Base-by-base conservation (phyloP, 164 flowering plant genomes). In the Chimonanthus salicifolius region DNA sequence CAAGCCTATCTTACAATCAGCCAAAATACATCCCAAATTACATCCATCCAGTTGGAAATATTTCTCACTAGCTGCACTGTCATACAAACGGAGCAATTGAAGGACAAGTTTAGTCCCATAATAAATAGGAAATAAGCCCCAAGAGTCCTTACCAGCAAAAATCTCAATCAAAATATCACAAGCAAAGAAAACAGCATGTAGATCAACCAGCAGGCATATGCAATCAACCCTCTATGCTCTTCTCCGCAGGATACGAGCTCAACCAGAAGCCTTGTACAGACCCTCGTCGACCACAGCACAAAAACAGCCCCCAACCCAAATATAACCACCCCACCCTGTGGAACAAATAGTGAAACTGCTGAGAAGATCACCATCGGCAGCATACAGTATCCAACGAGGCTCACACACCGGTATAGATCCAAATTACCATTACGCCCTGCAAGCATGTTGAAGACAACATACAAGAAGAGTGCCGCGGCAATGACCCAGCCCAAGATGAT, bases 401-500 rank as follows among this genome's bases (percentile, higher is more conserved):
- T 89, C 65, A 90, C 78, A 79, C 97, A 94, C 16, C 89, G 83
- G 71, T 91, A 92, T 73, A 94, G 80, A 78, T 92, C 92, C 77
- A 94, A 79, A 73, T 88, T 94, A 45, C 97, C 98, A 75, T 85
- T 84, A n/a, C 86, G 73, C 10, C 97, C 98, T 2, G 98, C 97
- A 68, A 94, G 74, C 92, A 92, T 92, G 76, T 92, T 92, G 71
- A 89, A 89, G 2, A 92, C 92, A 0, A 83, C 87, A 70, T 94
- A 94, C 16, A 94, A 66, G 69, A 94, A 92, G 62, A 91, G 75
- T 2, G 95, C 83, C 2, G 97, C 83, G 16, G 89, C 85, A 0
- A 90, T 85, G 66, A 91, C 88, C 98, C 97, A 94, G 1, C 98
- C 98, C 60, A 94, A 75, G 6, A 94, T 87, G n/a, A 91, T 87